These are phyloP conservation scores for Zhuliangozyma blackwelliae DNA, from an alignment of 1,139 yeast genomes.

Conservation along the genomic window DNA sequence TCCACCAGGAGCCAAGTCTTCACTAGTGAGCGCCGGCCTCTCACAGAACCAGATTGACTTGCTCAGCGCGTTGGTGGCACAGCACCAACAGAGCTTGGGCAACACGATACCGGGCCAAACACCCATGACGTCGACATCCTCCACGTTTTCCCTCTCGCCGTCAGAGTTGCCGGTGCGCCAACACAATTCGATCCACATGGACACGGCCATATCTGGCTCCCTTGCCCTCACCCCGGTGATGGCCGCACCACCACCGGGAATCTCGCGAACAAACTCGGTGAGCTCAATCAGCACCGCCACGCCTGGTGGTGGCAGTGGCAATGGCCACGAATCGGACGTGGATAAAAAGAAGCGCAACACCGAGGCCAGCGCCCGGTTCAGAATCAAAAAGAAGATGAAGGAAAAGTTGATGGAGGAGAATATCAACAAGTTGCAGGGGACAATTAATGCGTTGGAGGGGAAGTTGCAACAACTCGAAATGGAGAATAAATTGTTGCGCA, in stretches of 20 bases:
- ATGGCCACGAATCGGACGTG: conserved; percentile 3
- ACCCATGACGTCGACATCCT: background rate
- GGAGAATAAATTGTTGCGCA: conserved; percentile 60
- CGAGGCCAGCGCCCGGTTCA: conserved; percentile 76
- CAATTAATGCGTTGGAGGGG: conserved; percentile 56
- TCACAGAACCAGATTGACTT: conserved; percentile 67
- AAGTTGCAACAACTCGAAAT: conserved; percentile 55
- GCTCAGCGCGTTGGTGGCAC: conserved; percentile 66
- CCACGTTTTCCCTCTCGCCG: conserved; percentile 5
- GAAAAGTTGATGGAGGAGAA: conserved; percentile 81
- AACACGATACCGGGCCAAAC: conserved; percentile 14
- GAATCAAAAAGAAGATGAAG: conserved; percentile 75
- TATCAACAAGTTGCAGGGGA: conserved; percentile 57
- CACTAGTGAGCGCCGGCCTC: conserved; percentile 62
- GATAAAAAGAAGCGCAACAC: conserved; percentile 74
- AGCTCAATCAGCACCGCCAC: background rate
- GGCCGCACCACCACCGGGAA: no score
- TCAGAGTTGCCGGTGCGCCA: conserved; percentile 20
- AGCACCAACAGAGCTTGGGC: conserved; percentile 47
- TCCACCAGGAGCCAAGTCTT: conserved; percentile 66
- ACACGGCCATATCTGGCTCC: background rate
- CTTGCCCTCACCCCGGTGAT: background rate
- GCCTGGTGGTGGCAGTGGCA: background rate
- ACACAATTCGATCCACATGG: conserved; percentile 13
- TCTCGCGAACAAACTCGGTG: no score